Conservation (phyloP, 768 basidiomycete genomes). For the Phanerodontia chrysosporium region DNA sequence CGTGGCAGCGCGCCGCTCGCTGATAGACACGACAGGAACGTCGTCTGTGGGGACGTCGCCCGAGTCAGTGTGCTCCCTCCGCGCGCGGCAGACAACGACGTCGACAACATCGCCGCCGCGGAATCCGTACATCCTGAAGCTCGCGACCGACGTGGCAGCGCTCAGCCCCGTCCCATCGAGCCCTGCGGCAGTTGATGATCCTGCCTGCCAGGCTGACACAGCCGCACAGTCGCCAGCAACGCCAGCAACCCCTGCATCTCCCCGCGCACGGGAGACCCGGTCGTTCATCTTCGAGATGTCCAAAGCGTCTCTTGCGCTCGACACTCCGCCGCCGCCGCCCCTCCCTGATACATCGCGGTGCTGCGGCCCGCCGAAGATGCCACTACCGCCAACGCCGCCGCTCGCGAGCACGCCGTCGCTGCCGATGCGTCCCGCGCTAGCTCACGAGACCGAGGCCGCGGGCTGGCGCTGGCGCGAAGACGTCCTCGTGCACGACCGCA, state of each 20-base stretch:
- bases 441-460: background rate
- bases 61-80: constrained; percentile 7
- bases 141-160: background rate
- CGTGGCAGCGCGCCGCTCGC: background rate
- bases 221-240: background rate
- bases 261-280: background rate
- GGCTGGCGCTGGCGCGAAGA: background rate
- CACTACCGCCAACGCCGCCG: constrained; percentile 12
- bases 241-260: constrained; percentile 2
- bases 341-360: background rate
- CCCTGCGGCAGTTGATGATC: background rate
- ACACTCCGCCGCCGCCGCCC: constrained; percentile 1
- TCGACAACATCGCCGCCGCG: background rate
- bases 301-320: background rate
- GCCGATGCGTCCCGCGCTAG: background rate
- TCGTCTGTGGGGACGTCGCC: constrained; percentile 2
- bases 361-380: constrained; percentile 8
- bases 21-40: background rate
- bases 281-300: constrained; percentile 7
- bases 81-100: constrained; percentile 5
- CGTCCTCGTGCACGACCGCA: background rate
- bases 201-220: background rate
- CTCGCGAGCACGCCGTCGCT: constrained; percentile 2
- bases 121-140: background rate
- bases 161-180: constrained; percentile 7